Evolutionary conservation across 2,329 filamentous ascomycete species (phyloP).

Genomic region (Fusarium sambucinum): DNA sequence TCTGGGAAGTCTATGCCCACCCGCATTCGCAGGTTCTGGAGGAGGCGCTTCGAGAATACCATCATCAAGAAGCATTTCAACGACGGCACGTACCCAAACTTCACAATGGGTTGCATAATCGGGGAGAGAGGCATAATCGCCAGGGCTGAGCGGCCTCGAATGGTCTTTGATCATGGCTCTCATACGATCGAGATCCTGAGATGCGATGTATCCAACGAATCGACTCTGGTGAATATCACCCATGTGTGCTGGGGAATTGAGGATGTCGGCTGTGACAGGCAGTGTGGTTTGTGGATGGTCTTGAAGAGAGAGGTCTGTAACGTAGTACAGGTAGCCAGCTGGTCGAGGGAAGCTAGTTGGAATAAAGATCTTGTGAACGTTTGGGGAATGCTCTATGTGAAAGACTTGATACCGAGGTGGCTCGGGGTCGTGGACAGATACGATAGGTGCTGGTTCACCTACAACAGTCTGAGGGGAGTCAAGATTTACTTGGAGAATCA

Average conservation of each 20-base stretch:
- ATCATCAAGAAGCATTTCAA: constrained; percentile 26
- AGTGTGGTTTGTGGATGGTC: constrained; percentile 9
- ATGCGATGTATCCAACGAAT: constrained; percentile 41
- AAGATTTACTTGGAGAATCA: constrained; percentile 1
- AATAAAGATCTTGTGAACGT: constrained; percentile 39
- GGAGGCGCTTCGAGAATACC: constrained; percentile 33
- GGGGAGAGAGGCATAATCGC: neutral
- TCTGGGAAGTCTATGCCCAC: constrained; percentile 26
- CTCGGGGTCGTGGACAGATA: neutral
- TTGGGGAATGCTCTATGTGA: constrained; percentile 33
- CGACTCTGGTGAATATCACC: constrained; percentile 24
- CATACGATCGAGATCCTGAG: constrained; percentile 33
- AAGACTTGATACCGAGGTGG: constrained; percentile 34
- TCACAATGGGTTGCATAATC: constrained; percentile 14
- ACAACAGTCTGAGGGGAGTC: neutral
- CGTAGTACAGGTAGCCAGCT: constrained; percentile 27
- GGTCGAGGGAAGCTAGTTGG: constrained; percentile 21
- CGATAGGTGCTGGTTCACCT: constrained; percentile 3
- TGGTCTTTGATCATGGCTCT: constrained; percentile 23
- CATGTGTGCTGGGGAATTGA: constrained; percentile 14
- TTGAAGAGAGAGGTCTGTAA: constrained; percentile 1
- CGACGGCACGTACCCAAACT: constrained; percentile 24
- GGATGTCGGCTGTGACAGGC: constrained; percentile 18
- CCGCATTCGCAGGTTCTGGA: neutral
- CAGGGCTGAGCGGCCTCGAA: constrained; percentile 5